These are phyloP conservation scores for Mycena sp. DNA, from an alignment of 1,284 basidiomycete genomes.

Conservation along the genomic window DNA sequence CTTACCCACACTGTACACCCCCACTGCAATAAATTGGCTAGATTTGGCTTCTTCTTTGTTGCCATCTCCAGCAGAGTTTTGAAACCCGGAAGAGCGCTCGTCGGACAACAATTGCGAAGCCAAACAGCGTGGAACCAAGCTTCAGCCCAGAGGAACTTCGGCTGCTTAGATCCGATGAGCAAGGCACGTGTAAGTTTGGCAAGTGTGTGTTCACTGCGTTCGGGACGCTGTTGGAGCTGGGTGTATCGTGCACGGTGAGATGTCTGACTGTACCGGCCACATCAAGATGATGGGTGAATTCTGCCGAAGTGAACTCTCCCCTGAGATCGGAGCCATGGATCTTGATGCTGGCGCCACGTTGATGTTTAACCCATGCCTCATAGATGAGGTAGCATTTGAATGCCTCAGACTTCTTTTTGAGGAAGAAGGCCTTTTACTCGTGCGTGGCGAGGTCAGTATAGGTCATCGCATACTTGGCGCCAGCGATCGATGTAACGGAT, in stretches of 20 bases:
- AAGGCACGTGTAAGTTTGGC: not conserved
- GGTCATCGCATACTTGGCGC: not conserved
- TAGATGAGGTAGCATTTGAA: not conserved
- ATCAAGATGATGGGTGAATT: conserved; percentile 32
- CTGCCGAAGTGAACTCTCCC: conserved; percentile 31
- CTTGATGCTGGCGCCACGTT: conserved; percentile 7
- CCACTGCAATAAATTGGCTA: no score
- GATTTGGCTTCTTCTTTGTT: no score
- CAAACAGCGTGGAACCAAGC: not conserved
- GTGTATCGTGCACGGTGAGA: conserved; percentile 34
- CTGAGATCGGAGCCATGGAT: conserved; percentile 35
- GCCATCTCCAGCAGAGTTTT: no score
- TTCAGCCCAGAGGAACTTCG: no score
- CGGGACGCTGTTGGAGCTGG: conserved; percentile 40
- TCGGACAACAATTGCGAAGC: no score
- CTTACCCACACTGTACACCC: no score
- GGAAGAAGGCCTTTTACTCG: not conserved
- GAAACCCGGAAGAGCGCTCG: no score
- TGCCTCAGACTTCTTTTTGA: not conserved
- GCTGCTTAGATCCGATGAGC: not conserved
- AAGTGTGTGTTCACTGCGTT: not conserved
- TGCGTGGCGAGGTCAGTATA: not conserved
- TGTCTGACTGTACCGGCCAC: conserved; percentile 34
- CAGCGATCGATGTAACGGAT: not conserved
- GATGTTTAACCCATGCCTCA: not conserved